Evolutionary conservation across 1,139 yeast species (phyloP), one percentile per base, ranked within the genome.

Genomic region (Geotrichum histeridarum): DNA sequence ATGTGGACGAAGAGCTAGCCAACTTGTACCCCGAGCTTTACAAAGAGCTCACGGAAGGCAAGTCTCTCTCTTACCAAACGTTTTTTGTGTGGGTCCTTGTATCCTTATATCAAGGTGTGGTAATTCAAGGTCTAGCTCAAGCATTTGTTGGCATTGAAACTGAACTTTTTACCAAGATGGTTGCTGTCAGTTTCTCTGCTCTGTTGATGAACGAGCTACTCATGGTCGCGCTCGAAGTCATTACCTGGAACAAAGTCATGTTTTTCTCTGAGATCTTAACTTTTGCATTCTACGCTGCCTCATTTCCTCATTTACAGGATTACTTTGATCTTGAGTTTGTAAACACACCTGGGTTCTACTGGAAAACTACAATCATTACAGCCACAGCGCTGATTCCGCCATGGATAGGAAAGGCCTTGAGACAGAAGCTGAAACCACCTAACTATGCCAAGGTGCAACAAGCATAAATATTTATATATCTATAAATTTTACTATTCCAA

Each of bases 401-500:
- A 1, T 91, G 96, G 96, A 73, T 86, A 2, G 83, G 83, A 3
- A 87, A 87, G 68, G 77, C 87, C 6, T 73, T 91, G 31, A 82
- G 84, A 65, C 78, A 96, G 59, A 81, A 77, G 61, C 70, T 94
- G 56, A 81, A 90, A 61, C 99, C 99, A 8, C 99, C 99, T 42
- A 90, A 87, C 67, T 93, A 94, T 70, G 98, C 98, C n/a, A 93
- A 93, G 68, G 98, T 93, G 50, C 97, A 88, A 69, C 49, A 45
- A 18, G 42, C 31, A 7, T 45, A 45, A 35, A 22, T 42, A 37
- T 35, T n/a, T 36, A 35, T n/a, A n/a, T 44, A 32, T 8, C 30
- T 32, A 42, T 22, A 3, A 22, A 22, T 22, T 22, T 22, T 5
- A 22, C 12, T 45, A 17, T 22, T 35, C 41, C 42, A 45, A 35